Conservation (phyloP, 163 green algal species). For the Scenedesmus sp. region DNA sequence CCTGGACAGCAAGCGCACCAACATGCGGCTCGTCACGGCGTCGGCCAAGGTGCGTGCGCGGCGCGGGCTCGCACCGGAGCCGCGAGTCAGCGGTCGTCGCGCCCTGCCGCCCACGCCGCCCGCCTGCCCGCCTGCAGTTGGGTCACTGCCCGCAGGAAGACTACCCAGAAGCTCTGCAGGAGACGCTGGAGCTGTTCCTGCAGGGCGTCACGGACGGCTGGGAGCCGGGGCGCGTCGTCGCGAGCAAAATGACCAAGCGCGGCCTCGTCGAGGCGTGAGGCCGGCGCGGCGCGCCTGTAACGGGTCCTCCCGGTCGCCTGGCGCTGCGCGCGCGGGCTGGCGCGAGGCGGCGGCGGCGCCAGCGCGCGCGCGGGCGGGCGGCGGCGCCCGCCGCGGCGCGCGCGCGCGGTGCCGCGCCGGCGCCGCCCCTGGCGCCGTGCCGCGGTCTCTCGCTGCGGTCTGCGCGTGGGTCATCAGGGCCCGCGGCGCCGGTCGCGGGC, state of each 20-base stretch:
- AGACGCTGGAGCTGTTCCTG: constrained; percentile 58
- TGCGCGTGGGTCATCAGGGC: too few relatives aligned
- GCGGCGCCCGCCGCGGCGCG: too few relatives aligned
- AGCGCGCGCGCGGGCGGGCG: too few relatives aligned
- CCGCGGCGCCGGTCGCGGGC: too few relatives aligned
- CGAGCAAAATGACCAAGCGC: constrained; percentile 43
- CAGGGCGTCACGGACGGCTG: constrained; percentile 44
- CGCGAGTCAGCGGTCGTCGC: background rate
- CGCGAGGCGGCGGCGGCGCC: too few relatives aligned
- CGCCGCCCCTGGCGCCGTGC: too few relatives aligned
- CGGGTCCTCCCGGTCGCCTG: too few relatives aligned
- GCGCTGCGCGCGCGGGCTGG: too few relatives aligned
- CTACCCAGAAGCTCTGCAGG: constrained; percentile 63
- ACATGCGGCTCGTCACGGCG: constrained; percentile 59
- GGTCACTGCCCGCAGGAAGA: constrained; percentile 64
- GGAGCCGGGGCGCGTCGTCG: constrained; percentile 44
- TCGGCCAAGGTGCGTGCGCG: constrained; percentile 36
- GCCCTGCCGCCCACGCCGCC: background rate
- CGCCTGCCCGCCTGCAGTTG: background rate
- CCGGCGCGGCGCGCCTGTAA: too few relatives aligned
- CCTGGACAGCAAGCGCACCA: constrained; percentile 78
- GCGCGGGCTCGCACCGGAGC: background rate
- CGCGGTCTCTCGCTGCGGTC: too few relatives aligned
- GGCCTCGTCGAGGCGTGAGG: constrained; percentile 27
- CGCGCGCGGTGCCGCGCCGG: too few relatives aligned